Base-by-base conservation (phyloP, 805 yeast genomes). In the Metschnikowia reukaufii region DNA sequence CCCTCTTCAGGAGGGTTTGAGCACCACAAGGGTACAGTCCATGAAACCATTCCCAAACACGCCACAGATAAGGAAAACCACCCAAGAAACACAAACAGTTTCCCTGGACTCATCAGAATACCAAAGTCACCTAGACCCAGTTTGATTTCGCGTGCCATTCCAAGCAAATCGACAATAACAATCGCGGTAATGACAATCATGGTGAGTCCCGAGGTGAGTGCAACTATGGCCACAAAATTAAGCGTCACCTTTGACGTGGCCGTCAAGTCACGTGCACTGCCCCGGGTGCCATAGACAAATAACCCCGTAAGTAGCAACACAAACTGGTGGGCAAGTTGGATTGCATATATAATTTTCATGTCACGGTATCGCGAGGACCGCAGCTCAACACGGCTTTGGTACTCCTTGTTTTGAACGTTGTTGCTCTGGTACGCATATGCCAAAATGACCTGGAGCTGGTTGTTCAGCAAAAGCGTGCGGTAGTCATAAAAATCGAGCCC, bases 21-120 rank as follows among this genome's bases (percentile, higher is more conserved):
- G 65, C 84, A 82, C 86, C 86, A 52, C 47, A 50, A 33, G 1
- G 76, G 76, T 7, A 69, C 45, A 5, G 55, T 58, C 76, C 76
- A 71, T 6, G 67, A 50, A 15, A 65, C 36, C 65, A 63, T 64
- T 15, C 62, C 48, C 10, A 68, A 16, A 10, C 56, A 36, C 4
- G 63, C 30, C 21, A 61, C 52, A 1, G 47, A 58, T 39, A 68
- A 57, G 1, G 67, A 51, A 4, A 66, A 10, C 80, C 80, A 77
- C 6, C 71, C 53, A 2, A 78, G 30, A 20, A 64, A 33, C 46
- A 74, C 68, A 76, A 77, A 80, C 0, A 60, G 45, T 0, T 40
- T 30, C 0, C 86, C 83, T 15, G 69, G 47, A 44, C 64, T 65
- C 39, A 79, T 56, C 8, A 58, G 47, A 10, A 82, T 63, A 0